Base-by-base conservation (phyloP, 805 yeast genomes). In the Candida krabiensis region DNA sequence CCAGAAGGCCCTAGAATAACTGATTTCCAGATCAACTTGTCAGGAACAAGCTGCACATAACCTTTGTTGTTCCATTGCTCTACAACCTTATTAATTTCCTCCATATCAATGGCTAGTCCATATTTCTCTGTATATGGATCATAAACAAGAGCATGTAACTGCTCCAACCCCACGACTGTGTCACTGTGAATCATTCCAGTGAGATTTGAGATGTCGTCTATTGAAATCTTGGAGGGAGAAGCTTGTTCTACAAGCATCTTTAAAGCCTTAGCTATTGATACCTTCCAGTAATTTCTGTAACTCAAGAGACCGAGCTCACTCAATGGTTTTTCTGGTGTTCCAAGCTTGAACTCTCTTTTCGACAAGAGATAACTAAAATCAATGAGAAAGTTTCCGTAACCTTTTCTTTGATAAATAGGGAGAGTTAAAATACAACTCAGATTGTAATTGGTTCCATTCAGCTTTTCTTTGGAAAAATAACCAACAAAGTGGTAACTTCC, bases 321-420 rank as follows among this genome's bases (percentile, higher is more conserved):
- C 40, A 91, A 69, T 0, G 99, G 99, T 55, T 90, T 91, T 53
- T 93, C 99, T 0, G 99, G 99, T 0, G 97, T 86, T 0, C 98
- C 99, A 39, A 75, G 73, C 46, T 81, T 83, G 50, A 74, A 79
- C 57, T 91, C 97, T 41, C 77, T 71, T 35, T 83, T 68, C 1
- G 93, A 76, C 33, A 93, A 64, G 13, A 89, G 62, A 56, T 93
- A 93, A 40, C 96, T 86, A 59, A 93, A 88, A 47, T 86, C 95
- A 56, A 93, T 91, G 41, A 93, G 67, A 43, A 91, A 74, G 57
- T 79, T 83, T 2, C 99, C 99, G 61, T 85, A 88, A 0, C 98
- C 98, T 45, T 79, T 78, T 35, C 96, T 64, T 62, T 91, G 97
- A 56, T 83, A 81, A 3, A 81, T 80, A 1, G 98, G 99, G 26